Evolutionary conservation across 2,329 filamentous ascomycete genomes (phyloP), one percentile per base, ranked within the genome.

Genomic region (Parastagonospora avenae): DNA sequence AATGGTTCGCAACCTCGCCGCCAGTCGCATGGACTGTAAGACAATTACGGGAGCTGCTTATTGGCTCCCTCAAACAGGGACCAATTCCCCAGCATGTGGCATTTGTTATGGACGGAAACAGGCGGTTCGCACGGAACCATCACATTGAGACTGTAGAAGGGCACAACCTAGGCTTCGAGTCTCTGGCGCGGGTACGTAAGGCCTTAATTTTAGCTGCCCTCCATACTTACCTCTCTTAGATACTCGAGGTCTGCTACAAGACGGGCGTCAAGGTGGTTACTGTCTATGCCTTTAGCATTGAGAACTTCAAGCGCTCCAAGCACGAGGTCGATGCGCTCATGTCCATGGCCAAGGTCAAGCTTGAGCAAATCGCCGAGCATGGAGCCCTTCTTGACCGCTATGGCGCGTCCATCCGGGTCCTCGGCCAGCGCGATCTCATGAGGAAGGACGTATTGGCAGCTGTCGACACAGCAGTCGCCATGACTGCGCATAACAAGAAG

Each of bases 71-170:
- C 46, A 88, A 88, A 68, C 93, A 97, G 75, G 94, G 94, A 0
- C 91, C 92, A 2, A 88, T 99, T 48, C 94, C 94, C 8, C 87
- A 91, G 68, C 94, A 99, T 84, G 85, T 99, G 54, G 94, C 94
- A n/a, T 99, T 99, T 70, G 93, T 97, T 64, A 99, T 99, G 94
- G 94, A 99, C 73, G 94, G 94, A 48, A 99, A 99, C 76, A 82
- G 94, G 66, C 88, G 94, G 39, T 99, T 95, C 78, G 94, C 94
- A 11, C 84, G 90, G 55, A 89, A 83, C 57, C 91, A 94, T 77
- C 87, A 93, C 59, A 96, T 99, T 72, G 94, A 99, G 79, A 96
- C 92, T 0, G 87, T 97, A 30, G 93, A 99, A 76, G 94, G 94
- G 19, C 94, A 99, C 73, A 92, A 96, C 71, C 79, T 96, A 63